Evolutionary conservation across 805 yeast genomes (phyloP), one percentile per base, ranked within the genome.

Genomic region (Zygotorulaspora florentina): DNA sequence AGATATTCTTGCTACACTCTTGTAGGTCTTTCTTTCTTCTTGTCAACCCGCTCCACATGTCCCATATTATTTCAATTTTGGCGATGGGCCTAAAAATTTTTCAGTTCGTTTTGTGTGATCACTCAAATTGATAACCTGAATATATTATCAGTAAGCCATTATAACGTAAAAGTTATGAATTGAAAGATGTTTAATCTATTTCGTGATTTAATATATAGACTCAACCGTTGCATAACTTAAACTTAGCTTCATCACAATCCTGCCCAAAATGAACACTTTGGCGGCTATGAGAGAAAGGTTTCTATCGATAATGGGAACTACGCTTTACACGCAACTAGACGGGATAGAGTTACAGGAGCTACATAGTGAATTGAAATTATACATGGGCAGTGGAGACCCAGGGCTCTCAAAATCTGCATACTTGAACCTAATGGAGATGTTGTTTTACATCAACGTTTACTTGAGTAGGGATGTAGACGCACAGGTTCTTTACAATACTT

Each of bases 391-490:
- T 6, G 52, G 57, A 6, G 66, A 59, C 17, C 46, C 58, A 9
- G 40, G 54, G 1, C 35, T 69, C 5, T 47, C 63, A 2, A 66
- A 70, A 8, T 56, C 64, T 2, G 73, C 79, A n/a, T 64, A 75
- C 42, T 81, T 75, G 60, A 71, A 76, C 7, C 63, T 90, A 26
- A 70, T 81, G 52, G 95, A 87, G 61, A 74, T 87, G 56, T 81
- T 85, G 42, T 87, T 87, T 63, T 79, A 78, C 57, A 70, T 89
- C 13, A 68, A 82, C 4, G 64, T 90, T 30, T 63, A 75, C 45
- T 69, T 84, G n/a, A 71, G 77, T 41, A 75, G 80, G 46, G 96
- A 87, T 58, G 66, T 72, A 2, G 88, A 81, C 51, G 96, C 96
- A 9, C 78, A 83, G 54, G 65, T 76, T 9, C 68, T 79, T 50